phyloP scores from a whole-genome alignment of 1,139 yeast genomes.

The Zygosaccharomyces sapae region DNA sequence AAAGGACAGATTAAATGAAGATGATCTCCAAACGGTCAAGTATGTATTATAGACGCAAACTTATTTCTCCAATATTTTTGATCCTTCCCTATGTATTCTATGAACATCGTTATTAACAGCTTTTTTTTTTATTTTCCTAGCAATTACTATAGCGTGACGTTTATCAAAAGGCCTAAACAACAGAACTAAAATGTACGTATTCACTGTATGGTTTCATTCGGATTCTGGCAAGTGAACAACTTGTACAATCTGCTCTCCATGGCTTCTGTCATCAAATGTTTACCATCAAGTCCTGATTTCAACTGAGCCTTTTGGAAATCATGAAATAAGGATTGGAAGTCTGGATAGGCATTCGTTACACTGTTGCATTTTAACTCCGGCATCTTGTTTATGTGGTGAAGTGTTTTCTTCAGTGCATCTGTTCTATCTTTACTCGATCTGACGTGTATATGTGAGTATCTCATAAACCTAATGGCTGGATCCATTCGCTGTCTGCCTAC shows the following conservation, averaged over 20 bases:
- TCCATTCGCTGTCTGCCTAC: conserved; percentile 53
- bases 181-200: conserved; percentile 17
- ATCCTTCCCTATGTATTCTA: not conserved
- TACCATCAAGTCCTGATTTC: conserved; percentile 37
- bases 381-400: conserved; percentile 55
- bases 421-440: conserved; percentile 49
- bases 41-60: conserved; percentile 37
- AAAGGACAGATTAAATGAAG: conserved; percentile 49
- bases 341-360: conserved; percentile 38
- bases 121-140: conserved; percentile 22
- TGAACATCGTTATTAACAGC: not conserved
- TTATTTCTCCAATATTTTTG: conserved; percentile 2
- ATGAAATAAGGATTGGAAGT: conserved; percentile 40
- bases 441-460: conserved; percentile 50
- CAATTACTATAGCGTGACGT: conserved; percentile 40
- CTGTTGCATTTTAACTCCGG: conserved; percentile 42
- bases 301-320: conserved; percentile 33
- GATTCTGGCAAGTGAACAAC: conserved; percentile 50
- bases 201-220: conserved; percentile 40
- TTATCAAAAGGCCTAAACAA: conserved; percentile 29
- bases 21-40: conserved; percentile 50
- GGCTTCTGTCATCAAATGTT: conserved; percentile 40
- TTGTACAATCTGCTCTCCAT: conserved; percentile 45
- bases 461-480: conserved; percentile 50
- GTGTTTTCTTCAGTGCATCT: conserved; percentile 46